phyloP scores from a whole-genome alignment of 176 grass and related monocot genomes.

The Poa annua region DNA sequence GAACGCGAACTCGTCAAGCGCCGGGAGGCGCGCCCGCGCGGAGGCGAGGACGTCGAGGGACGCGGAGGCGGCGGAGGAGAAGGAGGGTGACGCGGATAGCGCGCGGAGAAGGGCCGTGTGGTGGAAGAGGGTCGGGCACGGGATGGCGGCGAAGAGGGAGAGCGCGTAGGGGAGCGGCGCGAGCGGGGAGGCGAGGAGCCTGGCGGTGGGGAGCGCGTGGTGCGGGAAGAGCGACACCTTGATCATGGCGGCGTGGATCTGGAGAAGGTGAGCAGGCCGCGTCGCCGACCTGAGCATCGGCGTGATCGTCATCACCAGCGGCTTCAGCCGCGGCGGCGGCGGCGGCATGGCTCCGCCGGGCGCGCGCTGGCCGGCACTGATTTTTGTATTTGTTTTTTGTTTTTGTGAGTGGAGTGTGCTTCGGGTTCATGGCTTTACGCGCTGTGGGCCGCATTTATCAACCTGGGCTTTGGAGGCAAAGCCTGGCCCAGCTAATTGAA shows the following conservation, averaged over 20 bases:
- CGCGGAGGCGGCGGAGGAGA: neutral
- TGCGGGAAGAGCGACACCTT: constrained; percentile 55
- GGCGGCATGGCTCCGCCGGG: constrained; percentile 16
- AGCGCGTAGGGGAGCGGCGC: constrained; percentile 52
- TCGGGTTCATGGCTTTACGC: neutral
- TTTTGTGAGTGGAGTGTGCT: neutral
- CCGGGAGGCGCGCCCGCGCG: constrained; percentile 37
- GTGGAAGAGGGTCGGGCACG: constrained; percentile 55
- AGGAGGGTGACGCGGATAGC: constrained; percentile 29
- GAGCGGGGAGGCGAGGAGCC: constrained; percentile 58
- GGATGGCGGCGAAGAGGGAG: constrained; percentile 58
- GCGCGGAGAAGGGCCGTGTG: constrained; percentile 52
- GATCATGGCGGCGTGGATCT: constrained; percentile 58
- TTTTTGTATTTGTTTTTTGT: neutral
- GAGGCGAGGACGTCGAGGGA: constrained; percentile 42
- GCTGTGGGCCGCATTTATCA: neutral
- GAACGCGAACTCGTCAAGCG: constrained; percentile 60
- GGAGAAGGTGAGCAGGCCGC: constrained; percentile 38
- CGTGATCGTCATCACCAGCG: constrained; percentile 33
- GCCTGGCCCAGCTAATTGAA: neutral
- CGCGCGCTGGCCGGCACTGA: neutral
- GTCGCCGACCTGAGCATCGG: constrained; percentile 49
- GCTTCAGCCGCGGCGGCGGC: constrained; percentile 2
- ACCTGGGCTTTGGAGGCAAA: neutral
- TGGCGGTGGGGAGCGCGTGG: constrained; percentile 53